Conservation (phyloP, 768 basidiomycete species). For the Leccinum incarnatum region DNA sequence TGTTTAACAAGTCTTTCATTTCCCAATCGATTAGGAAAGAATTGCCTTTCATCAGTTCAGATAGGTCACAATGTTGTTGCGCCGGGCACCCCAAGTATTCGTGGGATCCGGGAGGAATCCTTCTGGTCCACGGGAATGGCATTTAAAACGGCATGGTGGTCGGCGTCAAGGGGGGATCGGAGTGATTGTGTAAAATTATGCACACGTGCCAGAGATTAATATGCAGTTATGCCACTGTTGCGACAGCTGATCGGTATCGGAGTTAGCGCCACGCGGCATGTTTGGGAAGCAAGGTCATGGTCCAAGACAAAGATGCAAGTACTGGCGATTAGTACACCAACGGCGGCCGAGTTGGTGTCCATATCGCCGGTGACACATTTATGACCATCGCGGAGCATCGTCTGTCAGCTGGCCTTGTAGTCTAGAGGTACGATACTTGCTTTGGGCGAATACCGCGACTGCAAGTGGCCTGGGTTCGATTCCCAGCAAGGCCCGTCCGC, state of each 20-base stretch:
- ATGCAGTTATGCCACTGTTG: no score
- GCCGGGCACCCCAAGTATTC: no score
- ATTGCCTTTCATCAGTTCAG: no score
- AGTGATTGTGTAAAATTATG: no score
- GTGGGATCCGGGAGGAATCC: no score
- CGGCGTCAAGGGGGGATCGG: no score
- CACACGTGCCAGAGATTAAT: no score
- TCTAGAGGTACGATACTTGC: conserved; percentile 38
- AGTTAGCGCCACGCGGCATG: background rate
- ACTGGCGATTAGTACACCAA: background rate
- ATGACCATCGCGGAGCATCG: background rate
- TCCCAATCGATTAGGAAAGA: no score
- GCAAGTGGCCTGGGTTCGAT: conserved; percentile 26
- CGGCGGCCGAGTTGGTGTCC: no score
- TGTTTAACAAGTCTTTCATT: background rate
- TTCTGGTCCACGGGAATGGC: no score
- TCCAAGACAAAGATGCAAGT: background rate
- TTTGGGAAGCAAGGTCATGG: background rate
- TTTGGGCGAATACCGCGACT: conserved; percentile 22
- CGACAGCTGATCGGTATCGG: background rate
- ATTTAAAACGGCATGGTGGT: no score
- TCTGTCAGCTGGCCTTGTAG: conserved; percentile 25
- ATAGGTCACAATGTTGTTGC: no score
- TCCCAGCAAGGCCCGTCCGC: conserved; percentile 8
- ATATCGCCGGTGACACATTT: background rate